These are phyloP conservation scores for Candida smagusa DNA, from an alignment of 1,139 yeast genomes.

Conservation along the genomic window DNA sequence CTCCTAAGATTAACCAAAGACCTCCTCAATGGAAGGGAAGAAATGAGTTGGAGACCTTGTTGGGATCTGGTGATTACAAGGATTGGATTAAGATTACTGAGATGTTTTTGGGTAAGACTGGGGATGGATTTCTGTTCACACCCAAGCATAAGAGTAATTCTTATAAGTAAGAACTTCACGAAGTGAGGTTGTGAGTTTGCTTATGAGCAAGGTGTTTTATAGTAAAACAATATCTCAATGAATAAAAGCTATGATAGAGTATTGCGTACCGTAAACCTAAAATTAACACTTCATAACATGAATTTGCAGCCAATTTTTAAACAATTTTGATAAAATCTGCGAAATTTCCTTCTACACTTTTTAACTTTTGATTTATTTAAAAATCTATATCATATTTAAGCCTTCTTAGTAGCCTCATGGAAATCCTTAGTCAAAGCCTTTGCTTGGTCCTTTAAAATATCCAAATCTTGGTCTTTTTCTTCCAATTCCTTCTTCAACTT, in stretches of 20 bases:
- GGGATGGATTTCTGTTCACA: slow-evolving; percentile 68
- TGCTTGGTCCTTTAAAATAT: slow-evolving; percentile 70
- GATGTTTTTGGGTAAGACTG: slow-evolving; percentile 87
- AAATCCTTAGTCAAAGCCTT: slow-evolving; percentile 64
- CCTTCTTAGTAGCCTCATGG: slow-evolving; percentile 27
- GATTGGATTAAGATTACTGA: slow-evolving; percentile 99
- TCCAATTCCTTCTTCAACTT: slow-evolving; percentile 54
- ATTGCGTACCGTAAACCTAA: too few relatives aligned
- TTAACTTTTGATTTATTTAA: background rate
- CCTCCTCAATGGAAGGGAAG: slow-evolving; percentile 96
- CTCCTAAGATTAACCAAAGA: slow-evolving; percentile 87
- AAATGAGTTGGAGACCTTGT: slow-evolving; percentile 83
- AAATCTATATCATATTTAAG: background rate
- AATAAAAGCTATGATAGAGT: too few relatives aligned
- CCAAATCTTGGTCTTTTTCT: slow-evolving; percentile 61
- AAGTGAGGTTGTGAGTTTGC: too few relatives aligned
- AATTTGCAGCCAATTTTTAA: too few relatives aligned
- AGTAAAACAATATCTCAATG: too few relatives aligned
- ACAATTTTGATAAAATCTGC: background rate
- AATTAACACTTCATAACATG: too few relatives aligned
- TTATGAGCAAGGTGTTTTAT: too few relatives aligned
- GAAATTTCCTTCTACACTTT: background rate
- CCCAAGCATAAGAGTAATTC: slow-evolving; percentile 96
- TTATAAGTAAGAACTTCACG: slow-evolving; percentile 42
- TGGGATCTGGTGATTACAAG: slow-evolving; percentile 78